These are phyloP conservation scores for Cadophora luteo-olivacea DNA, from an alignment of 2,329 filamentous ascomycete genomes.

Conservation along the genomic window DNA sequence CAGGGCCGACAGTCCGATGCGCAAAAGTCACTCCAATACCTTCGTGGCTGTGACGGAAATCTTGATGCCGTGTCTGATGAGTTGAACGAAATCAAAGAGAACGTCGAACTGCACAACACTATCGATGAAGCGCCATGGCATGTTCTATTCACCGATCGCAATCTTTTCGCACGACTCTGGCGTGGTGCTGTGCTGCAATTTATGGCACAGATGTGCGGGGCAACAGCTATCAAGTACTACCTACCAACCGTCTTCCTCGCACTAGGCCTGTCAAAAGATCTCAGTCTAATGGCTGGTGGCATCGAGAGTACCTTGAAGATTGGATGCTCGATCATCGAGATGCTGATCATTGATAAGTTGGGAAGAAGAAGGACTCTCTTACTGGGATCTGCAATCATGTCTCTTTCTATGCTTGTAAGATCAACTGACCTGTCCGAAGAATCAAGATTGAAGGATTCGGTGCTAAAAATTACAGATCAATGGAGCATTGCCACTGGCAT, in stretches of 20 bases:
- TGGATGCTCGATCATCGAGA: conserved; percentile 60
- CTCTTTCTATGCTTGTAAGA: conserved; percentile 57
- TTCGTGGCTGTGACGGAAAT: conserved; percentile 52
- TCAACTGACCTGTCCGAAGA: background rate
- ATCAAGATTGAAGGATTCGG: background rate
- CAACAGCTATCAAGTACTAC: conserved; percentile 66
- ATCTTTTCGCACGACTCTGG: conserved; percentile 61
- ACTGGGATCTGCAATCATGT: conserved; percentile 59
- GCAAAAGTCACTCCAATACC: conserved; percentile 52
- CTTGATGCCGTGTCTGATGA: conserved; percentile 48
- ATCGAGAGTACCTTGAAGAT: conserved; percentile 65
- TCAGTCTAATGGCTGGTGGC: conserved; percentile 59
- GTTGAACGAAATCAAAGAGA: conserved; percentile 54
- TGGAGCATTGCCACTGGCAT: conserved; percentile 57
- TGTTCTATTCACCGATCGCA: conserved; percentile 53
- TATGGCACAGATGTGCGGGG: conserved; percentile 66
- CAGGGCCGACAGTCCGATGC: conserved; percentile 53
- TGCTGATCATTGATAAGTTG: conserved; percentile 60
- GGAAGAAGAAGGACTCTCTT: conserved; percentile 57
- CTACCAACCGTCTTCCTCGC: conserved; percentile 59
- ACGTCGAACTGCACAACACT: conserved; percentile 50
- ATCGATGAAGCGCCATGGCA: conserved; percentile 41
- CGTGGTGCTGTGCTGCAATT: conserved; percentile 63
- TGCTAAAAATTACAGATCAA: conserved; percentile 52
- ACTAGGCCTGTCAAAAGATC: conserved; percentile 55